These are phyloP conservation scores for Beauveria scarabaeidicola DNA, from an alignment of 2,329 filamentous ascomycete genomes.

Conservation along the genomic window DNA sequence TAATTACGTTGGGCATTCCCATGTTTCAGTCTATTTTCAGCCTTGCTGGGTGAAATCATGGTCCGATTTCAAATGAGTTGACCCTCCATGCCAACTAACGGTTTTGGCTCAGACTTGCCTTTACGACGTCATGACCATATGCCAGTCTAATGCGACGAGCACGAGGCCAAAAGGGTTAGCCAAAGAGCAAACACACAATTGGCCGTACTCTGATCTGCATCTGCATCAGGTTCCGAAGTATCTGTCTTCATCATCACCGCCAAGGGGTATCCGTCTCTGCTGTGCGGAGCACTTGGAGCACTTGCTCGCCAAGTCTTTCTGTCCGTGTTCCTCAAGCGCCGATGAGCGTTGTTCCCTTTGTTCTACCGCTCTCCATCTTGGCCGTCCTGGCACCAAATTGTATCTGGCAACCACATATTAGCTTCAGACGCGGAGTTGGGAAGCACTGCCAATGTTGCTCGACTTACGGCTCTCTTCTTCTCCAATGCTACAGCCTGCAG, in stretches of 20 bases:
- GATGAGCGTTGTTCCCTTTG: conserved; percentile 59
- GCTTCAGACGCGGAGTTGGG: not conserved
- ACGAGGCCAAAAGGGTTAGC: conserved; percentile 36
- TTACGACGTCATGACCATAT: conserved; percentile 43
- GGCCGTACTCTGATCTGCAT: conserved; percentile 3
- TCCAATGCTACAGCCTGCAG: conserved; percentile 67
- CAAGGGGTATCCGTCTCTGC: conserved; percentile 15
- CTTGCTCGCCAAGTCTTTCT: not conserved
- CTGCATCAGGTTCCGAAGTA: conserved; percentile 56
- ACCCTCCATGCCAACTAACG: not conserved
- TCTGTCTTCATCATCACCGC: conserved; percentile 63
- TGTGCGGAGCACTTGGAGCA: conserved; percentile 1
- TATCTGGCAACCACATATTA: conserved; percentile 40
- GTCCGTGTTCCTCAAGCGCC: not conserved
- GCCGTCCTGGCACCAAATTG: conserved; percentile 77
- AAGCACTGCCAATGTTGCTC: not conserved
- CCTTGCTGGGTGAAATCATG: not conserved
- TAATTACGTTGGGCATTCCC: not conserved
- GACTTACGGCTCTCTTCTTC: conserved; percentile 78
- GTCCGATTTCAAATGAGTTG: not conserved
- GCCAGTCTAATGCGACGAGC: conserved; percentile 18
- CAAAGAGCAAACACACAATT: conserved; percentile 39
- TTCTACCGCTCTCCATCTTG: conserved; percentile 66
- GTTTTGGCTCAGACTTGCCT: conserved; percentile 56
- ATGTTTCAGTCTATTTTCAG: not conserved